Evolutionary conservation across 768 basidiomycete species (phyloP), one percentile per base, ranked within the genome.

Genomic region (Solioccasus polychromus): DNA sequence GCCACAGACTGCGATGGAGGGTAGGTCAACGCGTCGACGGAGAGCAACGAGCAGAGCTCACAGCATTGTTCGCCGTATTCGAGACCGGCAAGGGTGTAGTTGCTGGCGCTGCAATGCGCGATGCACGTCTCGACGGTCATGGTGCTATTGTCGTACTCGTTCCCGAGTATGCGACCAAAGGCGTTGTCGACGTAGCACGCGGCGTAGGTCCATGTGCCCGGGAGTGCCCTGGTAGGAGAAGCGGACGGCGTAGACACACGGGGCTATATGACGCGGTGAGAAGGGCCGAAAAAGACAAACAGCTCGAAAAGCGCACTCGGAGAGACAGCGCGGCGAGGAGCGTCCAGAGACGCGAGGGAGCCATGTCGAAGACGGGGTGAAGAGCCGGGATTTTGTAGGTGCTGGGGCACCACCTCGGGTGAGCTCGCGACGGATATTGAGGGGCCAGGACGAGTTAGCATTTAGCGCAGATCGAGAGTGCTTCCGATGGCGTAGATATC

Each of bases 121-220:
- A 91, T 73, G 57, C 92, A 94, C 11, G 59, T 60, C 53, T 85
- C 69, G 35, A 87, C 75, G 0, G 89, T 92, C 50, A 71, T 68
- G 8, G 53, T 47, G 36, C 50, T 61, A 32, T 55, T 60, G 43
- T 75, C 70, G 0, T 71, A 47, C 52, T 76, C 69, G 25, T 65
- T 69, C 22, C 63, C 54, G 45, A 87, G 70, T n/a, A 82, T 68
- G 10, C 85, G 83, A 11, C 88, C 87, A 53, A 75, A 58, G 0
- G 75, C 78, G 43, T 81, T 80, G 59, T 90, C 88, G 78, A 87
- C 79, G 62, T 77, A 90, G 56, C 88, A 88, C 6, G 71, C 79
- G 19, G 65, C 73, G 43, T 86, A 88, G 0, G 68, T 66, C 80
- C 83, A 88, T 20, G 69, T 69, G 5, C 62, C 61, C 0, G 80